Evolutionary conservation across 2,329 filamentous ascomycete species (phyloP).

Genomic region (Coniochaeta sp.): DNA sequence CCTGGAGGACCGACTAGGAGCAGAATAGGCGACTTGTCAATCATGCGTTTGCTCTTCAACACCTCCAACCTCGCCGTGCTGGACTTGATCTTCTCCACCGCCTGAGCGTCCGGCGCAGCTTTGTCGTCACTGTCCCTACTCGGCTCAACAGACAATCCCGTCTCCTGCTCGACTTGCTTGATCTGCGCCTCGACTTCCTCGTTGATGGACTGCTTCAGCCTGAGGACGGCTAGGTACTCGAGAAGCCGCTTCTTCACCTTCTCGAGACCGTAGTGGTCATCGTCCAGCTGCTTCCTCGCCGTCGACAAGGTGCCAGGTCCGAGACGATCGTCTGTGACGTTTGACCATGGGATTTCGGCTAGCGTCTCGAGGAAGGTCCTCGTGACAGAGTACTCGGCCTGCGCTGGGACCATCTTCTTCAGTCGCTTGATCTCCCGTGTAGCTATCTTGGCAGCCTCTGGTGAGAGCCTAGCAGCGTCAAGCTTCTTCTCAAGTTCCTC

Average conservation of each 20-base stretch:
- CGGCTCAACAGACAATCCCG: slow-evolving; percentile 28
- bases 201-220: slow-evolving; percentile 88
- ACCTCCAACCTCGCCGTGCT: slow-evolving; percentile 62
- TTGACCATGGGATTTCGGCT: slow-evolving; percentile 88
- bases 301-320: slow-evolving; percentile 70
- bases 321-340: slow-evolving; percentile 76
- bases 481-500: slow-evolving; percentile 88
- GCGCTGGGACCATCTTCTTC: slow-evolving; percentile 91
- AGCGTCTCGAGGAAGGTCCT: slow-evolving; percentile 91
- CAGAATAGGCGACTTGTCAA: slow-evolving; percentile 93
- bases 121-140: slow-evolving; percentile 25
- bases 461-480: slow-evolving; percentile 70
- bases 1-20: slow-evolving; percentile 89
- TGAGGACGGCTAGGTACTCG: slow-evolving; percentile 93
- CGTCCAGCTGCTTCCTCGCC: slow-evolving; percentile 84
- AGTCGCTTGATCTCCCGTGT: slow-evolving; percentile 81
- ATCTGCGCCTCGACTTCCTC: slow-evolving; percentile 76
- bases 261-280: slow-evolving; percentile 93
- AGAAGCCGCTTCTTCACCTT: slow-evolving; percentile 95
- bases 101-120: slow-evolving; percentile 8
- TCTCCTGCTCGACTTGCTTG: slow-evolving; percentile 54
- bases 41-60: slow-evolving; percentile 74
- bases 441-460: slow-evolving; percentile 84
- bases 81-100: slow-evolving; percentile 29
- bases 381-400: slow-evolving; percentile 92